phyloP scores from a whole-genome alignment of 192 early-diverging fungal genomes.

The Coemansia sp. region DNA sequence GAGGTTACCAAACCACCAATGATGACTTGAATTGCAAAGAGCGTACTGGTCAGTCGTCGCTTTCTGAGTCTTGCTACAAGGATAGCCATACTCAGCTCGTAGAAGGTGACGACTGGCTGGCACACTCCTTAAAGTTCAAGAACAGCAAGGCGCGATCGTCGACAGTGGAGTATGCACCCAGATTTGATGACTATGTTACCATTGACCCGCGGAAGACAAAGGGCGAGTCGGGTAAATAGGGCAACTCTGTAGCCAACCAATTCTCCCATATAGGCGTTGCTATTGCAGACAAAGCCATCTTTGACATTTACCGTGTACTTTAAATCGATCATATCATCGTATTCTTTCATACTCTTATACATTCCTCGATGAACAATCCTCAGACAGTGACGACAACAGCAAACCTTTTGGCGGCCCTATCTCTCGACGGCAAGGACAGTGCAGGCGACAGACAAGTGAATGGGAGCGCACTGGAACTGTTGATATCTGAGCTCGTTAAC shows the following conservation, averaged over 20 bases:
- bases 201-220: conserved; percentile 62
- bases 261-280: not conserved
- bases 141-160: conserved; percentile 59
- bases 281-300: not conserved
- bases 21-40: conserved; percentile 65
- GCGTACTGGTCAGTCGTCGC: conserved; percentile 5
- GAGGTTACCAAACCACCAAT: conserved; percentile 38
- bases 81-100: not conserved
- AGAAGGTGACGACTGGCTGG: conserved; percentile 71
- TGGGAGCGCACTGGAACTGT: conserved; percentile 42
- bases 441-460: conserved; percentile 40
- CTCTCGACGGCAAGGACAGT: conserved; percentile 33
- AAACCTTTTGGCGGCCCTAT: conserved; percentile 34
- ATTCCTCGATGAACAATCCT: not conserved
- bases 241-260: not conserved
- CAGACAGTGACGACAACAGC: not conserved
- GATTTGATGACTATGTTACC: conserved; percentile 67
- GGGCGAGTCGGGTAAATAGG: not conserved
- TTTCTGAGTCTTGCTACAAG: conserved; percentile 70
- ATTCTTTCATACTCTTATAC: not conserved
- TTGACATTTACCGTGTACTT: not conserved
- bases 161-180: conserved; percentile 58
- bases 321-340: not conserved
- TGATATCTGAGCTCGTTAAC: conserved; percentile 48
- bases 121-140: conserved; percentile 77